These are phyloP conservation scores for Prosopis cineraria DNA, from an alignment of 306 rosid genomes.

Conservation along the genomic window DNA sequence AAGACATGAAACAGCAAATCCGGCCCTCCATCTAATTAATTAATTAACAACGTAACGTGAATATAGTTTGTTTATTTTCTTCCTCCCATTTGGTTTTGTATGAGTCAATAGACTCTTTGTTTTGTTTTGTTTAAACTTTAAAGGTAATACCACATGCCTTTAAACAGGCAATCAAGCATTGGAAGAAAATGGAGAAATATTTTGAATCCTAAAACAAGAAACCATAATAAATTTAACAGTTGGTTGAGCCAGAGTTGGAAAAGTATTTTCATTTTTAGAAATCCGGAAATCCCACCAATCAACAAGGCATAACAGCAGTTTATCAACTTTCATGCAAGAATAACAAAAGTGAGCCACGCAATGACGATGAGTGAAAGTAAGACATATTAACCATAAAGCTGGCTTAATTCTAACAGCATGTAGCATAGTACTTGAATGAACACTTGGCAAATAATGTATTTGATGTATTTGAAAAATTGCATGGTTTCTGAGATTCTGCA, in stretches of 20 bases:
- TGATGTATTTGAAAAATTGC: slow-evolving; percentile 1
- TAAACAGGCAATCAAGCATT: too few species aligned
- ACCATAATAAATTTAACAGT: background rate
- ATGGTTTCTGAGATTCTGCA: background rate
- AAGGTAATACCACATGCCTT: too few species aligned
- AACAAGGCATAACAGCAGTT: background rate
- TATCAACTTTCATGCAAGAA: background rate
- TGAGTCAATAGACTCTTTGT: too few species aligned
- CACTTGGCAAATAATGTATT: background rate
- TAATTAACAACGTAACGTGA: too few species aligned
- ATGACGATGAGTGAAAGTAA: background rate
- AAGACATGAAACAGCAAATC: background rate
- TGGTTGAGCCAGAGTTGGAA: background rate
- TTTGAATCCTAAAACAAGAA: too few species aligned
- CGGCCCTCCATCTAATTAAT: background rate
- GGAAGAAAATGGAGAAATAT: too few species aligned
- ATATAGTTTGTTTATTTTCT: too few species aligned
- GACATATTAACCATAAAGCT: background rate
- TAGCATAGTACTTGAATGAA: background rate
- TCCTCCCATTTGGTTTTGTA: too few species aligned
- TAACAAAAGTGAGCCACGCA: background rate
- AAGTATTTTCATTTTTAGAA: background rate
- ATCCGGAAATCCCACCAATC: background rate
- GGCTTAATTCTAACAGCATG: background rate
- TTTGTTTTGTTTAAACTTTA: too few species aligned